These are phyloP conservation scores for Scalesia atractyloides DNA, from an alignment of 129 eudicot species.

Conservation along the genomic window DNA sequence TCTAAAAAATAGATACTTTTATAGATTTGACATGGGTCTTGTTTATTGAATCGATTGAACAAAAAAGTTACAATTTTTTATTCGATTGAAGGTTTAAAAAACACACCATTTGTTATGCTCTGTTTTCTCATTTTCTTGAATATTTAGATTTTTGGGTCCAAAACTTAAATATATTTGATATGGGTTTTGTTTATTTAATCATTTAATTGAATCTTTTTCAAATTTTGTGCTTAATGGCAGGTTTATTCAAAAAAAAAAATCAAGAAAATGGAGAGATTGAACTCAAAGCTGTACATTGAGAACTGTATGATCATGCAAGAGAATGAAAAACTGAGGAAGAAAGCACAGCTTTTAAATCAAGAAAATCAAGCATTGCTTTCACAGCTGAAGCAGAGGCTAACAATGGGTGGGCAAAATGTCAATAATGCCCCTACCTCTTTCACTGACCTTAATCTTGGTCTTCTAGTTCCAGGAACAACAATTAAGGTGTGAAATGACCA, in stretches of 20 bases:
- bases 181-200: background rate
- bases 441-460: constrained; percentile 38
- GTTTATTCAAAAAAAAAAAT: background rate
- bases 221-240: background rate
- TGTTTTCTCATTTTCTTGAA: background rate
- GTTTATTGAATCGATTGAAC: too few relatives aligned
- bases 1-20: too few relatives aligned
- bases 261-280: constrained; percentile 69
- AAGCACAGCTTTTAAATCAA: constrained; percentile 83
- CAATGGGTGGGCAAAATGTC: constrained; percentile 48
- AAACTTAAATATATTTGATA: background rate
- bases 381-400: constrained; percentile 68
- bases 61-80: too few relatives aligned
- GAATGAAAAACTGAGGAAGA: constrained; percentile 84
- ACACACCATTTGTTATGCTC: background rate
- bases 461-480: constrained; percentile 40
- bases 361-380: constrained; percentile 77
- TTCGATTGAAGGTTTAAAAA: too few relatives aligned
- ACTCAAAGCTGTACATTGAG: constrained; percentile 91
- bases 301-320: constrained; percentile 93
- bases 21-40: too few relatives aligned
- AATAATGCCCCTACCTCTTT: constrained; percentile 22
- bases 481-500: constrained; percentile 35
- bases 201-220: background rate
- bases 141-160: background rate